These are phyloP conservation scores for Tylopilus sp. DNA, from an alignment of 1,284 basidiomycete genomes.

Conservation along the genomic window DNA sequence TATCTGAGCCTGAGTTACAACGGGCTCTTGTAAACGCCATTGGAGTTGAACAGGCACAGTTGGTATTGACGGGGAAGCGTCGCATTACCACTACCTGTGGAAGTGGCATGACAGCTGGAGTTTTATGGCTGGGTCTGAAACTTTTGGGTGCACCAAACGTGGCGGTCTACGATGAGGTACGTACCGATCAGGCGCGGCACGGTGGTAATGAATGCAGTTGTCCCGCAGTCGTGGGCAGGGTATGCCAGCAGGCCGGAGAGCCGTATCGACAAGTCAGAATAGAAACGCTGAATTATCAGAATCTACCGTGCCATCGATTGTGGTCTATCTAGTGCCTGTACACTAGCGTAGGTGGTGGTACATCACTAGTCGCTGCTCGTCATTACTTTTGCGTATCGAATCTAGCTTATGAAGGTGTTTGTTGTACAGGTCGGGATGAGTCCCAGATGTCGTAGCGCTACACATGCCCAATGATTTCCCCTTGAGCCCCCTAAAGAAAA, in stretches of 20 bases:
- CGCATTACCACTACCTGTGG: conserved; percentile 76
- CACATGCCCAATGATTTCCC: conserved; percentile 20
- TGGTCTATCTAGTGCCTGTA: conserved; percentile 18
- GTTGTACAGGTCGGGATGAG: conserved; percentile 18
- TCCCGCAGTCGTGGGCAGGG: conserved; percentile 74
- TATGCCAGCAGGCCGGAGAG: conserved; percentile 69
- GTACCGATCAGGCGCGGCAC: conserved; percentile 23
- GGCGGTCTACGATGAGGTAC: conserved; percentile 82
- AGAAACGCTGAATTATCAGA: conserved; percentile 5
- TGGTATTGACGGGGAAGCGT: conserved; percentile 56
- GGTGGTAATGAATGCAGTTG: conserved; percentile 18
- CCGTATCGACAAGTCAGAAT: conserved; percentile 49
- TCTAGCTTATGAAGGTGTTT: conserved; percentile 9
- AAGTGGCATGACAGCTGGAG: conserved; percentile 94
- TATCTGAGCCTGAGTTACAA: conserved; percentile 53
- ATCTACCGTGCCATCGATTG: conserved; percentile 2
- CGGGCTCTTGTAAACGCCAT: conserved; percentile 59
- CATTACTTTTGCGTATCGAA: conserved; percentile 14
- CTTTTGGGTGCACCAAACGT: conserved; percentile 57
- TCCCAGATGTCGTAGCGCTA: conserved; percentile 20
- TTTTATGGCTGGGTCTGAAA: conserved; percentile 86
- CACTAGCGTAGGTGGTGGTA: conserved; percentile 30
- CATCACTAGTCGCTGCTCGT: conserved; percentile 28
- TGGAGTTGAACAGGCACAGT: conserved; percentile 51
- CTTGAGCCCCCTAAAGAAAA: conserved; percentile 11